Conservation (phyloP, 1,284 basidiomycete species). For the Ustilago vetiveriae region DNA sequence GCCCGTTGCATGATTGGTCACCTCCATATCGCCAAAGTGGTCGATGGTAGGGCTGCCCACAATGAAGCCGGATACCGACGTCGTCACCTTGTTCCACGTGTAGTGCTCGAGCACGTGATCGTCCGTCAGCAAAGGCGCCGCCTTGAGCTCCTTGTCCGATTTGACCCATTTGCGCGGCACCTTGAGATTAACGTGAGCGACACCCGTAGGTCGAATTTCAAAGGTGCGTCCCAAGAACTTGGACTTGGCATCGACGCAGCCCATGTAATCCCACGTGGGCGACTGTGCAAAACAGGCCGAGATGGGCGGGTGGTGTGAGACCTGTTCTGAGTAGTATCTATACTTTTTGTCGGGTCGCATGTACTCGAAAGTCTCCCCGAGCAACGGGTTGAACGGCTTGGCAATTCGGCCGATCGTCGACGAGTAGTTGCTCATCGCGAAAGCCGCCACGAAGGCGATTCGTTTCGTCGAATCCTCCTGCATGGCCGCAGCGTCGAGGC, state of each 20-base stretch:
- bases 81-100: conserved; percentile 83
- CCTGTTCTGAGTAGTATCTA: conserved; percentile 92
- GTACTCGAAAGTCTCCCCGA: conserved; percentile 93
- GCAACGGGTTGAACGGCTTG: conserved; percentile 68
- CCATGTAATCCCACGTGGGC: conserved; percentile 88
- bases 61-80: conserved; percentile 81
- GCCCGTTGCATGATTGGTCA: conserved; percentile 91
- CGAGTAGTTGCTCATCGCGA: conserved; percentile 98
- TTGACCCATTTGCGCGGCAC: conserved; percentile 68
- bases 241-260: conserved; percentile 69
- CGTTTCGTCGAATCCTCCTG: conserved; percentile 82
- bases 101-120: conserved; percentile 74
- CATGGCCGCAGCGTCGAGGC: conserved; percentile 79
- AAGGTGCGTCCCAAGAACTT: conserved; percentile 81
- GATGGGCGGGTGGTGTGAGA: conserved; percentile 94
- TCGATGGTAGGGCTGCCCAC: conserved; percentile 92
- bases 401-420: conserved; percentile 77
- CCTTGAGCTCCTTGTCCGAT: conserved; percentile 39
- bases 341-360: conserved; percentile 80
- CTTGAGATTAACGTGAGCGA: conserved; percentile 87
- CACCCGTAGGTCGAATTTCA: conserved; percentile 92
- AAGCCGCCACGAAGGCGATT: conserved; percentile 92
- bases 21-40: conserved; percentile 91
- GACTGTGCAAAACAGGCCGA: conserved; percentile 90
- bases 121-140: conserved; percentile 10